Conservation (phyloP, 1,284 basidiomycete species). For the Trametes polyzona region DNA sequence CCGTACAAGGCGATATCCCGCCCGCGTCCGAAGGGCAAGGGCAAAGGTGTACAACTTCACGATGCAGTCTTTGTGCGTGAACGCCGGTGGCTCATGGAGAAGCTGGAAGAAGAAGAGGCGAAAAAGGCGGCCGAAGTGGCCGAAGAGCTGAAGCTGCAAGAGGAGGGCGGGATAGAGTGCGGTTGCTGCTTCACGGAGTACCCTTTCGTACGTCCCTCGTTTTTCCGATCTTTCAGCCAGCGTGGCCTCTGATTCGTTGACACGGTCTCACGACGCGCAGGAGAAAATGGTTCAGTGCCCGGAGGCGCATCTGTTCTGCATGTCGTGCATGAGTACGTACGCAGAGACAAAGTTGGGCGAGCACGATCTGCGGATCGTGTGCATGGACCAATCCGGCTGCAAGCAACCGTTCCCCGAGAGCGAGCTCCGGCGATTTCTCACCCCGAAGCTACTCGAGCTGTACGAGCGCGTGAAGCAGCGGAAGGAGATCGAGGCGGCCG, state of each 20-base stretch:
- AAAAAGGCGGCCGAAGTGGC: conserved; percentile 40
- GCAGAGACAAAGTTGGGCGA: conserved; percentile 41
- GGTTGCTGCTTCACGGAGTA: conserved; percentile 81
- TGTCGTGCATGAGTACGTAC: conserved; percentile 45
- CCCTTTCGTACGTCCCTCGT: conserved; percentile 66
- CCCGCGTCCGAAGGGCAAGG: conserved; percentile 45
- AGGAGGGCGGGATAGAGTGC: conserved; percentile 70
- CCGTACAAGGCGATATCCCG: conserved; percentile 46
- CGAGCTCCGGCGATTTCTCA: conserved; percentile 67
- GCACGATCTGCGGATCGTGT: conserved; percentile 57
- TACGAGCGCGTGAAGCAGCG: conserved; percentile 79
- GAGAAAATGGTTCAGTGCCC: conserved; percentile 84
- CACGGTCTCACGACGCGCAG: conserved; percentile 42
- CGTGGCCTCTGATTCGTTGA: background rate
- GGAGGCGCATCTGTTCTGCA: conserved; percentile 66
- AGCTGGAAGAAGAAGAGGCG: conserved; percentile 38
- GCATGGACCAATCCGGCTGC: conserved; percentile 83
- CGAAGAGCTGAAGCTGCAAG: conserved; percentile 32
- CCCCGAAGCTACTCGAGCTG: conserved; percentile 63
- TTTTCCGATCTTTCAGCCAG: background rate
- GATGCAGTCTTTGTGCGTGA: conserved; percentile 45
- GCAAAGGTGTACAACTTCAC: conserved; percentile 27
- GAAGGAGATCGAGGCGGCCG: conserved; percentile 78
- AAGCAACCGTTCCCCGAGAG: conserved; percentile 66
- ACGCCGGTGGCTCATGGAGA: conserved; percentile 46